A percentile compares a stretch with the other conserved stretches of the same genome.
phyloP scores from a whole-genome alignment of 306 rosid species.

The Lathyrus oleraceus region DNA sequence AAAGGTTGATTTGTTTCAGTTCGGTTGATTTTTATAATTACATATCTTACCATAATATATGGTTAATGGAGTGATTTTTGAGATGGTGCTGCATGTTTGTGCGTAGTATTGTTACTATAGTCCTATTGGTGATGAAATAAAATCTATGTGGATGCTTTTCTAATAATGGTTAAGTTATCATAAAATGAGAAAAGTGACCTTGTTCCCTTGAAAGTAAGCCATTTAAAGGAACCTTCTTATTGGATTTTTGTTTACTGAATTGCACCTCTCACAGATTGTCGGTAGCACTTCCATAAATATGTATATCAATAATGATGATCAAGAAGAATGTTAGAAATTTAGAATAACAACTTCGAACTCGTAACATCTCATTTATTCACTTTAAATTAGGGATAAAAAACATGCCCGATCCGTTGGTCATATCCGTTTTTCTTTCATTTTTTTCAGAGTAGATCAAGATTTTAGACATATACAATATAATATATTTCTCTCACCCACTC shows the following conservation, averaged over 20 bases:
- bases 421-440: too few relatives aligned
- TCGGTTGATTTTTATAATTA: background rate
- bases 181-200: conserved; percentile 30
- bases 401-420: too few relatives aligned
- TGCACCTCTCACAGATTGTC: conserved; percentile 26
- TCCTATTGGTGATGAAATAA: conserved; percentile 31
- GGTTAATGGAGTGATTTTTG: conserved; percentile 42
- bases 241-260: conserved; percentile 31
- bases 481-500: too few relatives aligned
- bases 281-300: conserved; percentile 15
- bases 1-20: conserved; percentile 17
- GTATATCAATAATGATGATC: background rate
- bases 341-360: background rate
- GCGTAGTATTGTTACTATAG: conserved; percentile 16
- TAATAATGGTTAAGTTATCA: conserved; percentile 18
- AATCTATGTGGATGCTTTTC: conserved; percentile 36
- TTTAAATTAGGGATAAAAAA: too few relatives aligned
- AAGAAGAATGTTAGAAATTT: background rate
- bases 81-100: conserved; percentile 46
- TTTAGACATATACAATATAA: too few relatives aligned
- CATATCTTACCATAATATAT: background rate
- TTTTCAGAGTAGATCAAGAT: too few relatives aligned
- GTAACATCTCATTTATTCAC: too few relatives aligned
- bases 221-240: conserved; percentile 29
- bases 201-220: conserved; percentile 30